phyloP scores from a whole-genome alignment of 1,139 yeast genomes.

The Candida buenavistaensis region DNA sequence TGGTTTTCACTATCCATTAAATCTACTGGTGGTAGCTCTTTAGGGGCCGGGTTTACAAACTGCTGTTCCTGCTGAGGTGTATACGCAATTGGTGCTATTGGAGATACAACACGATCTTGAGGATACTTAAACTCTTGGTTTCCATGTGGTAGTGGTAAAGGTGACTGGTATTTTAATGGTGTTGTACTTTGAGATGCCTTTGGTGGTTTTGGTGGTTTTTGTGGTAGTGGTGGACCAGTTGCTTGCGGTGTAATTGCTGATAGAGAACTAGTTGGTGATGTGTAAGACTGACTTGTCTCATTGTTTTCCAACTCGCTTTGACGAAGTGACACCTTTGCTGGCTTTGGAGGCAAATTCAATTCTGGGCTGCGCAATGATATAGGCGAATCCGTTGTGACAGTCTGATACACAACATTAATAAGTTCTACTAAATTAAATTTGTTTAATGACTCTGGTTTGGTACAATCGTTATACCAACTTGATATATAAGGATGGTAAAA shows the following conservation, averaged over 20 bases:
- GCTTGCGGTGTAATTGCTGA: conserved; percentile 9
- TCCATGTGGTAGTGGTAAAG: conserved; percentile 34
- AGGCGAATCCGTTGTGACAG: conserved; percentile 43
- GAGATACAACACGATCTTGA: conserved; percentile 3
- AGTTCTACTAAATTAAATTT: conserved; percentile 39
- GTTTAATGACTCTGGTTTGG: conserved; percentile 10
- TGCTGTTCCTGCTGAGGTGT: conserved; percentile 11
- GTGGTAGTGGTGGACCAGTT: conserved; percentile 48
- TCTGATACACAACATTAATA: conserved; percentile 34
- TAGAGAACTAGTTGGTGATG: background rate
- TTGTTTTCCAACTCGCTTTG: no score
- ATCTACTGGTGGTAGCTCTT: conserved; percentile 10
- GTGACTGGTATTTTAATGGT: conserved; percentile 34
- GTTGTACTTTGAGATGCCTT: conserved; percentile 9
- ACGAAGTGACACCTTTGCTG: conserved; percentile 21
- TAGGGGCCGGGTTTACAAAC: no score
- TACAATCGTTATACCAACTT: conserved; percentile 49
- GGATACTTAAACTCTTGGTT: conserved; percentile 4
- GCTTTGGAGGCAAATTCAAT: conserved; percentile 20
- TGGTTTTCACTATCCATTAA: conserved; percentile 18
- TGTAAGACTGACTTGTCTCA: no score
- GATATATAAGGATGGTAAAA: conserved; percentile 70
- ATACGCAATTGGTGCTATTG: conserved; percentile 9
- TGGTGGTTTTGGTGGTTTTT: conserved; percentile 21
- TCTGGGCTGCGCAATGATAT: conserved; percentile 13